A percentile compares a stretch with the other conserved stretches of the same genome.
Conservation (phyloP, 495 filamentous ascomycete genomes). For the Astrothelium subdiscretum region DNA sequence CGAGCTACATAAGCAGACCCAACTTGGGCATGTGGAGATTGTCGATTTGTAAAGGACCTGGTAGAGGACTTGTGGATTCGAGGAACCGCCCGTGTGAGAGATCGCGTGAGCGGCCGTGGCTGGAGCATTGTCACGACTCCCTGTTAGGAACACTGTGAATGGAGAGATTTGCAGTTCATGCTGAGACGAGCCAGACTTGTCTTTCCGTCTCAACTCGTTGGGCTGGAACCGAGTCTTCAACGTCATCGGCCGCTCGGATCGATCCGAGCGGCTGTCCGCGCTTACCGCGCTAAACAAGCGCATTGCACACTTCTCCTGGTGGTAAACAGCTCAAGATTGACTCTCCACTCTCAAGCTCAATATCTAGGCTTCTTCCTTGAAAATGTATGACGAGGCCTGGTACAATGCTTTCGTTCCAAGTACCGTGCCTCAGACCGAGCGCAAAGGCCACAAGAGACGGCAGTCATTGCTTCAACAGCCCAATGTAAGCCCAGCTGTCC, state of each 20-base stretch:
- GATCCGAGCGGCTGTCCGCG: background rate
- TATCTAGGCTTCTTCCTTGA: conserved; percentile 1
- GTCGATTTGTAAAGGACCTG: background rate
- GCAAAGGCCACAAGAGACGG: conserved; percentile 41
- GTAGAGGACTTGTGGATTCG: background rate
- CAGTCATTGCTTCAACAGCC: conserved; percentile 58
- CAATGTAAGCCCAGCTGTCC: conserved; percentile 42
- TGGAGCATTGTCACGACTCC: background rate
- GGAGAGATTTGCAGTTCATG: background rate
- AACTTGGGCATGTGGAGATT: background rate
- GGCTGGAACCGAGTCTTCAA: background rate
- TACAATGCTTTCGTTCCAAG: conserved; percentile 51
- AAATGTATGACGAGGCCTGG: conserved; percentile 68
- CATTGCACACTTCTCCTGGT: background rate
- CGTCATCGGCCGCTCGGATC: background rate
- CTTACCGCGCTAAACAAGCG: background rate
- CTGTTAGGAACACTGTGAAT: background rate
- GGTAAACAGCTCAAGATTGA: background rate
- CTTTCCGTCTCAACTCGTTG: background rate
- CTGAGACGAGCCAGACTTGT: background rate
- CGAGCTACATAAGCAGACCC: conserved; percentile 18
- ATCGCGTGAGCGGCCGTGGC: background rate
- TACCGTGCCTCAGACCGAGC: conserved; percentile 34
- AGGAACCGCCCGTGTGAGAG: background rate
- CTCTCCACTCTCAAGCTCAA: background rate